Percentiles rank a stretch among this genome's conserved stretches.
Conservation (phyloP, 306 rosid genomes). For the Cicer pinnatifidum region DNA sequence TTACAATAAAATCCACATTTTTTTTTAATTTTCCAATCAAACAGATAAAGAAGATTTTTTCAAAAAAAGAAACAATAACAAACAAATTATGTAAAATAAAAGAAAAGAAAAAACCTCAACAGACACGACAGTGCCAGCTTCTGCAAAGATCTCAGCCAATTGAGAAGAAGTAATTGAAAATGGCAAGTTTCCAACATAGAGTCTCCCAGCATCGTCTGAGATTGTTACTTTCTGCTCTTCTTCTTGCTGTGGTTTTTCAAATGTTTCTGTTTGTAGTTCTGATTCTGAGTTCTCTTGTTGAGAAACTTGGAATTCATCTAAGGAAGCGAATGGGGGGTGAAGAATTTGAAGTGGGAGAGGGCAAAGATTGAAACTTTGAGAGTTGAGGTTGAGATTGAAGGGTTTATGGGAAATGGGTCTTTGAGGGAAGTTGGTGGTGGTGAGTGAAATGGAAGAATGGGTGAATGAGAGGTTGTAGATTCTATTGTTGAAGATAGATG, state of each 20-base stretch:
- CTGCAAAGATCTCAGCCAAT: constrained; percentile 69
- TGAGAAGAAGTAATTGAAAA: constrained; percentile 66
- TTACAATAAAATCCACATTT: not conserved
- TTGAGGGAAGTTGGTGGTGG: constrained; percentile 50
- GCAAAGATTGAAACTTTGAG: constrained; percentile 48
- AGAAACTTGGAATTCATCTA: constrained; percentile 55
- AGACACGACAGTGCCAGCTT: constrained; percentile 76
- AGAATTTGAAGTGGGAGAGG: constrained; percentile 51
- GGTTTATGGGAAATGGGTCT: constrained; percentile 55
- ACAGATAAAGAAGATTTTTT: not conserved
- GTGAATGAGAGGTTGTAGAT: constrained; percentile 54
- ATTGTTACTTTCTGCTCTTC: constrained; percentile 49
- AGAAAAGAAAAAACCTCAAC: constrained; percentile 64
- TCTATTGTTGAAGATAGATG: constrained; percentile 66
- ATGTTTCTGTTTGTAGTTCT: constrained; percentile 43
- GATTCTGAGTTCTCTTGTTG: constrained; percentile 48
- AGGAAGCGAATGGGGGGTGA: constrained; percentile 49
- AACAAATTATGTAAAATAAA: not conserved
- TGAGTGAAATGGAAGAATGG: constrained; percentile 53
- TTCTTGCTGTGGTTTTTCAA: constrained; percentile 43
- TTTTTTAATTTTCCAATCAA: not conserved
- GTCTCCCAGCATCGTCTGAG: constrained; percentile 69
- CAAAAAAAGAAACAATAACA: not conserved
- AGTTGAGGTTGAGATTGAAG: constrained; percentile 51
- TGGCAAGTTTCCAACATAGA: constrained; percentile 87